Base-by-base conservation (phyloP, 2,329 filamentous ascomycete species). In the Eutypella sp. region DNA sequence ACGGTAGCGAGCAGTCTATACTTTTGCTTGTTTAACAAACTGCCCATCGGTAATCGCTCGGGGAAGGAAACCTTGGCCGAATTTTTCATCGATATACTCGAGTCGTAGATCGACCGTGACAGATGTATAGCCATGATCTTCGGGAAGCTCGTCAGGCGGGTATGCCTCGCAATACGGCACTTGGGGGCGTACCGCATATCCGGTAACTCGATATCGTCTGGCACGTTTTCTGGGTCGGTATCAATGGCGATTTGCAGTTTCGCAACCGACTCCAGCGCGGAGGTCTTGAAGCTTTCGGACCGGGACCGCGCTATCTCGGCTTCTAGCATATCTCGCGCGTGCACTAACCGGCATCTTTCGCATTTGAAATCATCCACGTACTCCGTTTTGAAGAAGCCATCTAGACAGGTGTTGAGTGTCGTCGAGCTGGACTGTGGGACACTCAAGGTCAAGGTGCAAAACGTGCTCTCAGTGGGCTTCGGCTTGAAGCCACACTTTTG, bases 281-380 rank as follows among this genome's bases (percentile, higher is more conserved):
- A 68, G 31, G 66, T 63, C 55, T 70, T 77, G 52, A 77, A 79
- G 18, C 63, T 64, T 5, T 78, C 73, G 0, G 79, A 78, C 19
- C 65, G 73, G 3, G 78, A 73, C 45, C 70, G 77, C 27, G 71
- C 66, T 27, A 85, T 62, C 51, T 89, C 82, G 6, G 73, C 69
- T 50, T 80, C 71, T 52, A 89, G 79, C 42, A 76, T 67, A 24
- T 82, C 73, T 44, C 88, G 70, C 4, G 90, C 90, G 64, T 96
- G 87, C 37, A 88, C 68, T n/a, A 99, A 74, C 19, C 90, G 82
- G 62, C 93, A 99, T 67, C 84, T 87, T 58, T 96, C 93, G 69
- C 93, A 99, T 56, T 88, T 91, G 73, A 95, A 99, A 63, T 96
- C 93, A 52, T 97, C 92, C 54, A 99, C 96, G 63, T 90, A 86